A percentile compares a stretch with the other conserved stretches of the same genome.
phyloP scores from a whole-genome alignment of 192 early-diverging fungal genomes.

The Backusella liffmaniae region DNA sequence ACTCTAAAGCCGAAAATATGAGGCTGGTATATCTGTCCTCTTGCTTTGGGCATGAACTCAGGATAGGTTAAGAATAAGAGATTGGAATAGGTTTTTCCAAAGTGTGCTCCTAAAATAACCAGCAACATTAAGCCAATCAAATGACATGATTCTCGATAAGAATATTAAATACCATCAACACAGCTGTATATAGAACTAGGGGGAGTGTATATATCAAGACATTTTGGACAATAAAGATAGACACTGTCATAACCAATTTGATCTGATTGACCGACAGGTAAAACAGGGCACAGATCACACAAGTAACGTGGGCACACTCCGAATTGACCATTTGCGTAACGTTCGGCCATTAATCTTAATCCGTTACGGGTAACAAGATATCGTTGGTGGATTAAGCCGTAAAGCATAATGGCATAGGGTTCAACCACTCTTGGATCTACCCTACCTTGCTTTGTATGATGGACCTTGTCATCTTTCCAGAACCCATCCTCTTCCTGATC shows the following conservation, averaged over 20 bases:
- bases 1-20: constrained; percentile 92
- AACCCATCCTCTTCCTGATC: constrained; percentile 27
- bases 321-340: constrained; percentile 71
- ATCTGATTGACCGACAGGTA: constrained; percentile 72
- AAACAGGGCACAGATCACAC: constrained; percentile 59
- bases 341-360: constrained; percentile 79
- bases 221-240: constrained; percentile 75
- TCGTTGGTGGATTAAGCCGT: constrained; percentile 91
- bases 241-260: constrained; percentile 67
- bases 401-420: constrained; percentile 83
- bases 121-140: constrained; percentile 23
- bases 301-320: constrained; percentile 71
- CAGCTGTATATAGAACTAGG: constrained; percentile 63
- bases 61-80: constrained; percentile 89
- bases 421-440: constrained; percentile 53
- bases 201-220: constrained; percentile 75
- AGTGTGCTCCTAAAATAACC: constrained; percentile 71
- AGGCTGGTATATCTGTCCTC: constrained; percentile 70
- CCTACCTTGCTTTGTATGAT: not conserved
- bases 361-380: constrained; percentile 88
- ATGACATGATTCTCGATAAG: not conserved
- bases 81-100: constrained; percentile 93
- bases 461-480: constrained; percentile 20
- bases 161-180: constrained; percentile 56
- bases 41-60: constrained; percentile 62